Evolutionary conservation across 2,329 filamentous ascomycete species (phyloP).

Genomic region (Sclerotinia nivalis): DNA sequence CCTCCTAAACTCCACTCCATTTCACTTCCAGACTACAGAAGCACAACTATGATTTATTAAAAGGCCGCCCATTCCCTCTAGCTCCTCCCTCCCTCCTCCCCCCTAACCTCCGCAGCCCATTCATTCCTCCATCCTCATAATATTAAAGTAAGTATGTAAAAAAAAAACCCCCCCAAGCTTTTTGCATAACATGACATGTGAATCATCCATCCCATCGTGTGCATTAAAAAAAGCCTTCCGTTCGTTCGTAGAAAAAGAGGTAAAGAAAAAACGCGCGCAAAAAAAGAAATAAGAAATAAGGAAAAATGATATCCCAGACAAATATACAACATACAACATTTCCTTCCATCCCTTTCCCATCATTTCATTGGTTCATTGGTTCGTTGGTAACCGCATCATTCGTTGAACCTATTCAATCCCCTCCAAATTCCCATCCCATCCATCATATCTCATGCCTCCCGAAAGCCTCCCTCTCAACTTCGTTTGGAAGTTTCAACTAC

Average conservation of each 20-base stretch:
- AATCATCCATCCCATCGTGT: slow-evolving; percentile 7
- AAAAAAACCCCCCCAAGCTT: not conserved
- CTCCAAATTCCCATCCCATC: slow-evolving; percentile 13
- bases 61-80: not conserved
- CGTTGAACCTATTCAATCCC: slow-evolving; percentile 8
- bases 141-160: slow-evolving; percentile 16
- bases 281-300: not conserved
- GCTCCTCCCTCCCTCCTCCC: not conserved
- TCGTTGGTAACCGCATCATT: slow-evolving; percentile 1
- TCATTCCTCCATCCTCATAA: slow-evolving; percentile 5
- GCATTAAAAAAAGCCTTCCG: slow-evolving; percentile 12
- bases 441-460: not conserved
- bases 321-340: slow-evolving; percentile 24
- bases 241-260: slow-evolving; percentile 3
- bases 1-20: not conserved
- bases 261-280: not conserved
- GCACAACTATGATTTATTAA: slow-evolving; percentile 10
- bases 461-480: not conserved
- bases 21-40: not conserved
- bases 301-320: slow-evolving; percentile 9
- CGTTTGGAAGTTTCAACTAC: not conserved
- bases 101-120: not conserved
- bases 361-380: slow-evolving; percentile 14
- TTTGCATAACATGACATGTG: slow-evolving; percentile 16
- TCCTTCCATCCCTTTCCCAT: not conserved